A percentile compares a stretch with the other conserved stretches of the same genome.
These are phyloP conservation scores for Colletotrichum sp. DNA, from an alignment of 2,329 filamentous ascomycete genomes.

Conservation along the genomic window DNA sequence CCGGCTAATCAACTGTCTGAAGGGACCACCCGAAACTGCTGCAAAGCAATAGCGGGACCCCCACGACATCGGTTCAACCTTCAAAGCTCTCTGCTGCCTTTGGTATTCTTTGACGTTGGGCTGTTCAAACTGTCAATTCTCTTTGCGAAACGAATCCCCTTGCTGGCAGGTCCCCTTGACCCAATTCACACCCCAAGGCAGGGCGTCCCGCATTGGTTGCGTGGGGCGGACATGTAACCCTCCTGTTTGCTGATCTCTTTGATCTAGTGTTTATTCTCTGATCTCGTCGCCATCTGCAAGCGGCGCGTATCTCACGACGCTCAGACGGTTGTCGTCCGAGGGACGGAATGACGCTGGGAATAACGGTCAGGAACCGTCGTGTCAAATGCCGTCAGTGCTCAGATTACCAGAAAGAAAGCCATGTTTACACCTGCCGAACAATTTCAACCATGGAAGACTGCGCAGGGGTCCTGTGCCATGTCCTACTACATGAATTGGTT, in stretches of 20 bases:
- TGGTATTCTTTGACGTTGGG: neutral
- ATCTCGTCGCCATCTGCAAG: neutral
- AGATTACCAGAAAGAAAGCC: neutral
- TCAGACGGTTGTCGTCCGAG: neutral
- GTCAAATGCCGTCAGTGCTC: neutral
- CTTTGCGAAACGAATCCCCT: neutral
- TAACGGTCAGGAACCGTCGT: neutral
- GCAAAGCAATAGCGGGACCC: neutral
- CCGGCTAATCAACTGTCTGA: neutral
- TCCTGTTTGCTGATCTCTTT: neutral
- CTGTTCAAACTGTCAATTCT: neutral
- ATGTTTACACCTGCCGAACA: neutral
- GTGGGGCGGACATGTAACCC: neutral
- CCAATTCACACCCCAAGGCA: neutral
- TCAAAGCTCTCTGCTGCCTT: neutral
- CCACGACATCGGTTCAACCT: neutral
- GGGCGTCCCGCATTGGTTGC: neutral
- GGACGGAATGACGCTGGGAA: neutral
- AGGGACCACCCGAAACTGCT: neutral
- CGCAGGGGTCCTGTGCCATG: neutral
- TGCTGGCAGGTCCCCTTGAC: neutral
- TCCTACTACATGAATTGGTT: neutral
- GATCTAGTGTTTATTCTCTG: neutral
- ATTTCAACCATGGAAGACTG: neutral
- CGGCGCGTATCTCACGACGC: neutral